Base-by-base conservation (phyloP, 2,329 filamentous ascomycete species). In the Exophiala aquamarina region DNA sequence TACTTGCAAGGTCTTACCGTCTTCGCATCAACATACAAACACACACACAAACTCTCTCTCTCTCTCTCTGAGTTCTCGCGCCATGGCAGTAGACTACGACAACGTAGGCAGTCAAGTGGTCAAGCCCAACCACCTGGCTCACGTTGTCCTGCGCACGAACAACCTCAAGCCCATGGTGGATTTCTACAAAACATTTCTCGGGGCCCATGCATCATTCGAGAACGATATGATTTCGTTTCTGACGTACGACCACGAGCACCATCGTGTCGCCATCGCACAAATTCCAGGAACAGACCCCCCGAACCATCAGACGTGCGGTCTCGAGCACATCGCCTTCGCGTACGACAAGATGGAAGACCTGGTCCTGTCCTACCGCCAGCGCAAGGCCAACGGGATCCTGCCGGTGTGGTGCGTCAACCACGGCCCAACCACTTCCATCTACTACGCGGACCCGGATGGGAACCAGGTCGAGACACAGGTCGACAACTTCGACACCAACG, bases 361-460 rank as follows among this genome's bases (percentile, higher is more conserved):
- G 7, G 19, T n/a, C 10, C 20, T 23, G 9, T 21, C 37, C 3
- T 41, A 41, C 15, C 37, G 11, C 11, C 37, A 41, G 23, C 37
- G 37, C 11, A 41, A 41, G 26, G 20, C 17, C 7, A 15, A 15
- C 7, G 37, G 37, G 19, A 41, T 41, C 18, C 7, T 26, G 13
- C 37, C 37, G 3, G 23, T 62, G 3, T 73, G 70, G 69, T 66
- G 59, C 47, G 62, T 73, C 23, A 73, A 77, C 54, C 74, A 77
- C 56, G 74, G 74, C 4, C 63, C 66, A 1, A 75, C 68, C 2
- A 71, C 63, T 0, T 69, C 65, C 52, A 68, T 76, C 28, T 76
- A 77, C 57, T 76, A 76, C 55, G 44, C 52, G 6, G 74, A 77
- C 55, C 73, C 72, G 4, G 72, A 77, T 55, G 70, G 71, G 13